phyloP scores from a whole-genome alignment of 495 filamentous ascomycete genomes.

The Parmelia sp. region DNA sequence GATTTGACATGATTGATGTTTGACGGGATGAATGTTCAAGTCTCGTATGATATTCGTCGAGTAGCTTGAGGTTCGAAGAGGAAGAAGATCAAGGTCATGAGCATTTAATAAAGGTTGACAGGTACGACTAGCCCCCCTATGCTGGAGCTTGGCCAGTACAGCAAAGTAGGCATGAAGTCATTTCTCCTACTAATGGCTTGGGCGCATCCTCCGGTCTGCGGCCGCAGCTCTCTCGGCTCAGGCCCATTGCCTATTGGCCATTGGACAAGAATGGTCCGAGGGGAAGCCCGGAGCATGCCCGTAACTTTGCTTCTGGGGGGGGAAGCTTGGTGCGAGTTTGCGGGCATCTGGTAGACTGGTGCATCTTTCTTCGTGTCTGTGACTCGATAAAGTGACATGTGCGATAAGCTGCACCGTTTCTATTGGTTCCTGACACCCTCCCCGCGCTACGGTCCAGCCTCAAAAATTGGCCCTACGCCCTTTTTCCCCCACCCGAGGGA shows the following conservation, averaged over 20 bases:
- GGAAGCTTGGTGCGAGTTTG: neutral
- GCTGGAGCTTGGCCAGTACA: neutral
- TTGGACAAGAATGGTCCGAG: neutral
- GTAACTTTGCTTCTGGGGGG: neutral
- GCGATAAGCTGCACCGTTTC: neutral
- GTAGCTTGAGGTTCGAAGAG: neutral
- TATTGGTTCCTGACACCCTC: conserved; percentile 3
- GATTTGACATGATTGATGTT: conserved; percentile 63
- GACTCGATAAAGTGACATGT: conserved; percentile 15
- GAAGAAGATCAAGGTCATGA: neutral
- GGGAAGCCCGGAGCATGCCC: conserved; percentile 2
- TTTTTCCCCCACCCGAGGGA: neutral
- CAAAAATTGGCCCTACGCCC: neutral
- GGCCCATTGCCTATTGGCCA: neutral
- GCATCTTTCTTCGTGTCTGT: too few relatives aligned
- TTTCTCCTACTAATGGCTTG: neutral
- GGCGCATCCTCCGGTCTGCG: neutral
- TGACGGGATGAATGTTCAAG: conserved; percentile 1
- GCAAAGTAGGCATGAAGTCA: neutral
- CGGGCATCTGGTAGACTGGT: too few relatives aligned
- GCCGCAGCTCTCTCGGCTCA: neutral
- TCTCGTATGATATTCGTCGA: neutral
- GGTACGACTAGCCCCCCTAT: neutral
- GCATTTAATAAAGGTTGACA: neutral
- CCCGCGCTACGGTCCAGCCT: conserved; percentile 2